These are phyloP conservation scores for Brassica cretica DNA, from an alignment of 345 rosid genomes.

Conservation along the genomic window DNA sequence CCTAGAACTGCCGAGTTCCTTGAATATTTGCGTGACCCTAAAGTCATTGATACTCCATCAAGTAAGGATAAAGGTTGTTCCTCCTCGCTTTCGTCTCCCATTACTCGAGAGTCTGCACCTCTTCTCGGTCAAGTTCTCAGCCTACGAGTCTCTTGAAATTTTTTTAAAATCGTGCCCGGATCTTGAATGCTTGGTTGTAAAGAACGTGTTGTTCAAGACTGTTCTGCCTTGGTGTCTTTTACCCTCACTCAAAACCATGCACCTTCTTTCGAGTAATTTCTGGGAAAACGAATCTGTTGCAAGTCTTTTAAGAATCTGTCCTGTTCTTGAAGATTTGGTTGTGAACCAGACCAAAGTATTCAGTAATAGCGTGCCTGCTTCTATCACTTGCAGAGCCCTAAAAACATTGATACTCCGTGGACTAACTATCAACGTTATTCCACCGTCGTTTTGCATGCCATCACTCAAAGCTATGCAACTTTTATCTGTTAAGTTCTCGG, in stretches of 20 bases:
- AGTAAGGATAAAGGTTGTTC: neutral
- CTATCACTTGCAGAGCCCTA: neutral
- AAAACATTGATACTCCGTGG: neutral
- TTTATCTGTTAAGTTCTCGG: neutral
- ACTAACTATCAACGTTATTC: neutral
- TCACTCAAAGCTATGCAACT: neutral
- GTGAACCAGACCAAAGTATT: neutral
- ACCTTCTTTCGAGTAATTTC: neutral
- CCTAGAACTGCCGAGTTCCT: neutral
- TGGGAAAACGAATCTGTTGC: neutral
- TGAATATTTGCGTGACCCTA: neutral
- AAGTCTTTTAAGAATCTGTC: neutral
- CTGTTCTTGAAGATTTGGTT: neutral
- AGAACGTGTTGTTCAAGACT: neutral
- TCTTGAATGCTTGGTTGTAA: neutral
- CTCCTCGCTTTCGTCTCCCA: neutral
- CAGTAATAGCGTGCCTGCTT: neutral
- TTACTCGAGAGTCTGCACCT: neutral
- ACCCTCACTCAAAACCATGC: neutral
- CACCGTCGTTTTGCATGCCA: neutral
- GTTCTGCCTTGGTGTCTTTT: neutral
- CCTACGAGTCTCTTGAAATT: neutral
- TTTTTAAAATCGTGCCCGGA: neutral
- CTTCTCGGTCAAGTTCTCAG: neutral
- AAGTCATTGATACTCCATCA: neutral